A percentile compares a stretch with the other conserved stretches of the same genome.
These are phyloP conservation scores for Gracilaria vermiculophylla DNA, from an alignment of 23 red algal genomes.

Conservation along the genomic window DNA sequence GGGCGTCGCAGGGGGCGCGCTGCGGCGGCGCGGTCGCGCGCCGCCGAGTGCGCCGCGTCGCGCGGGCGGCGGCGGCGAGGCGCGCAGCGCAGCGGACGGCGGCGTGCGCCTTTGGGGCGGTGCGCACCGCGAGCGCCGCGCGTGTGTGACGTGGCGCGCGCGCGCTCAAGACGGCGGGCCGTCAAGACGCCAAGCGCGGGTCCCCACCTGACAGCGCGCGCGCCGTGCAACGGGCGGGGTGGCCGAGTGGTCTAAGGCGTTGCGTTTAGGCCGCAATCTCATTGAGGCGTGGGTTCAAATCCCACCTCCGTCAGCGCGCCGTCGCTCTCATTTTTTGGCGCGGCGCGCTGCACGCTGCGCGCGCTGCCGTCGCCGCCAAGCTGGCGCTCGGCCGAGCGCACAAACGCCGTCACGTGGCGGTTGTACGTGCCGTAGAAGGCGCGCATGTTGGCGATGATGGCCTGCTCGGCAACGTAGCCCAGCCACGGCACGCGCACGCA, in stretches of 20 bases:
- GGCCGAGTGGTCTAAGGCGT: constrained; percentile 76
- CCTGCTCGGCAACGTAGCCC: constrained; percentile 37
- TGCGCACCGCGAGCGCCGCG: too few species aligned
- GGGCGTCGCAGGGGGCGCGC: too few species aligned
- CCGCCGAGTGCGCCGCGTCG: too few species aligned
- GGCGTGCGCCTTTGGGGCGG: too few species aligned
- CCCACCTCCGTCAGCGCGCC: constrained; percentile 75
- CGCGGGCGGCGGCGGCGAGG: too few species aligned
- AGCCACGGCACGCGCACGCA: constrained; percentile 23
- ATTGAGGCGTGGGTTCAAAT: constrained; percentile 72
- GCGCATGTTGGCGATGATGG: constrained; percentile 48
- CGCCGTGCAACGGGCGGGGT: constrained; percentile 23
- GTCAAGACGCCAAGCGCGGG: too few species aligned
- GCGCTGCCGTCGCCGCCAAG: neutral
- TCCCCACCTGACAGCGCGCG: too few species aligned
- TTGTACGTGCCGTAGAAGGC: constrained; percentile 43
- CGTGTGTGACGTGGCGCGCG: too few species aligned
- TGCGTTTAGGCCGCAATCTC: constrained; percentile 74
- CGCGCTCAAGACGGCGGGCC: too few species aligned
- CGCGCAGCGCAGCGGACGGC: too few species aligned
- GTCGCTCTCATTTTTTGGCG: neutral
- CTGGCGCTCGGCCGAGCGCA: neutral
- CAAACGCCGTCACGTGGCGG: constrained; percentile 28
- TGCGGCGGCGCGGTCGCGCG: too few species aligned
- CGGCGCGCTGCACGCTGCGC: neutral